A percentile compares a stretch with the other conserved stretches of the same genome.
These are phyloP conservation scores for Alternaria brassicae DNA, from an alignment of 2,329 filamentous ascomycete genomes.

Conservation along the genomic window DNA sequence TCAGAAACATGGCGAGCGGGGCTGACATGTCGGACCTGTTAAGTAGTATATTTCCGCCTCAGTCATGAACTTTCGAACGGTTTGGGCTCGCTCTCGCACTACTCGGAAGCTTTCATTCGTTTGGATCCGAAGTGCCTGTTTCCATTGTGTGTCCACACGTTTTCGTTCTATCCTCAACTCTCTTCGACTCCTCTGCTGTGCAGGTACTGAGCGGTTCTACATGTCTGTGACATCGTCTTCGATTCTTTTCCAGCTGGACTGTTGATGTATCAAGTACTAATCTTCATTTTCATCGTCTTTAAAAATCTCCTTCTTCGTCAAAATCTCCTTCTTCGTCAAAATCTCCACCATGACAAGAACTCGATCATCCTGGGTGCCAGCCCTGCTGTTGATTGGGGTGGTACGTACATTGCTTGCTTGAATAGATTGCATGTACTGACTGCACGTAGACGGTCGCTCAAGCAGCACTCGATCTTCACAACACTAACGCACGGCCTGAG, in stretches of 20 bases:
- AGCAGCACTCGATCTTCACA: conserved; percentile 36
- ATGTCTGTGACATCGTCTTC: conserved; percentile 42
- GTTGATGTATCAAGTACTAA: conserved; percentile 46
- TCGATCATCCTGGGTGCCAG: conserved; percentile 31
- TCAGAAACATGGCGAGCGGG: conserved; percentile 43
- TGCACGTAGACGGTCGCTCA: conserved; percentile 31
- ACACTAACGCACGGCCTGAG: conserved; percentile 28
- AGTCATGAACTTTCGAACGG: conserved; percentile 37
- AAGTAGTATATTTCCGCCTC: conserved; percentile 39
- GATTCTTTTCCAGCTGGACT: conserved; percentile 45
- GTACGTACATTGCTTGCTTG: conserved; percentile 26
- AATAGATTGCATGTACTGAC: conserved; percentile 23
- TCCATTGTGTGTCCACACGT: conserved; percentile 19
- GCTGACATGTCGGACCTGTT: conserved; percentile 25
- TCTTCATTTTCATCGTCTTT: conserved; percentile 4
- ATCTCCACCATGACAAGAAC: conserved; percentile 40
- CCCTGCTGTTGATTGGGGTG: conserved; percentile 40
- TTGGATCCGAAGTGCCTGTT: conserved; percentile 34
- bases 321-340: neutral
- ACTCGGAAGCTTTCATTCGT: conserved; percentile 39
- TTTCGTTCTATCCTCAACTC: conserved; percentile 34
- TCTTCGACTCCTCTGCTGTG: conserved; percentile 41
- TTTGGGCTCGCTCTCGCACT: conserved; percentile 35
- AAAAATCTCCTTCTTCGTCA: neutral
- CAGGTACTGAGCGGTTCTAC: conserved; percentile 45